Evolutionary conservation across 1,284 basidiomycete species (phyloP).

Genomic region (Tylopilus sp.): DNA sequence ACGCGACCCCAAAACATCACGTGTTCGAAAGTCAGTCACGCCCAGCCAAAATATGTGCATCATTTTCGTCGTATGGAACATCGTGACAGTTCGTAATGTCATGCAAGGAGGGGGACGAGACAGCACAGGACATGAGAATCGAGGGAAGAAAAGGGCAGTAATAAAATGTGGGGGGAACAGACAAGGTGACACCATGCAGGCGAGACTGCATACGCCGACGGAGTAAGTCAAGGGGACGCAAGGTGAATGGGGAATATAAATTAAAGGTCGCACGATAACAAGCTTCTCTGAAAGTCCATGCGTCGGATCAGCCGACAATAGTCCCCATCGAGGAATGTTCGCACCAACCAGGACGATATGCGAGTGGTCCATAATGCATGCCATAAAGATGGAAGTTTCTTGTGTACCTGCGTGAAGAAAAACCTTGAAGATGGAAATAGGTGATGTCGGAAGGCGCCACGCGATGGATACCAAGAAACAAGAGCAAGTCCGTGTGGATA

Average conservation of each 20-base stretch:
- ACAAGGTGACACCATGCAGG: slow-evolving; percentile 7
- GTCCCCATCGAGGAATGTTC: slow-evolving; percentile 8
- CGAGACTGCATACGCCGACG: slow-evolving; percentile 1
- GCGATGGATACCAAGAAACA: slow-evolving; percentile 18
- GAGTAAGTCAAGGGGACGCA: slow-evolving; percentile 5
- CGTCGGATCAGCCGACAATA: slow-evolving; percentile 18
- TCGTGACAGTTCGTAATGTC: slow-evolving; percentile 30
- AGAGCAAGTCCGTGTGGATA: slow-evolving; percentile 21
- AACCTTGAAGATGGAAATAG: slow-evolving; percentile 13
- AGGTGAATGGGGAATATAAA: slow-evolving; percentile 20
- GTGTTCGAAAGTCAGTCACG: slow-evolving; percentile 26
- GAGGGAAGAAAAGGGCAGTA: slow-evolving; percentile 8
- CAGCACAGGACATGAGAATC: slow-evolving; percentile 10
- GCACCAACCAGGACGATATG: slow-evolving; percentile 26
- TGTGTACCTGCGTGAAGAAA: slow-evolving; percentile 23
- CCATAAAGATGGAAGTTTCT: slow-evolving; percentile 27
- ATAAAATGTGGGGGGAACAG: slow-evolving; percentile 6
- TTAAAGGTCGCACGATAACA: slow-evolving; percentile 26
- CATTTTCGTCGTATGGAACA: slow-evolving; percentile 28
- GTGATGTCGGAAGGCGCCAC: slow-evolving; percentile 13
- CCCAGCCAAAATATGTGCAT: slow-evolving; percentile 20
- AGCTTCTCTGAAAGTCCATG: slow-evolving; percentile 21
- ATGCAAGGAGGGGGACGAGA: slow-evolving; percentile 12
- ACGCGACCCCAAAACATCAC: slow-evolving; percentile 21
- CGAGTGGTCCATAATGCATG: slow-evolving; percentile 33